Evolutionary conservation across 371 early-diverging fungal species (phyloP), one percentile per base, ranked within the genome.

Genomic region (Mortierella sp.): DNA sequence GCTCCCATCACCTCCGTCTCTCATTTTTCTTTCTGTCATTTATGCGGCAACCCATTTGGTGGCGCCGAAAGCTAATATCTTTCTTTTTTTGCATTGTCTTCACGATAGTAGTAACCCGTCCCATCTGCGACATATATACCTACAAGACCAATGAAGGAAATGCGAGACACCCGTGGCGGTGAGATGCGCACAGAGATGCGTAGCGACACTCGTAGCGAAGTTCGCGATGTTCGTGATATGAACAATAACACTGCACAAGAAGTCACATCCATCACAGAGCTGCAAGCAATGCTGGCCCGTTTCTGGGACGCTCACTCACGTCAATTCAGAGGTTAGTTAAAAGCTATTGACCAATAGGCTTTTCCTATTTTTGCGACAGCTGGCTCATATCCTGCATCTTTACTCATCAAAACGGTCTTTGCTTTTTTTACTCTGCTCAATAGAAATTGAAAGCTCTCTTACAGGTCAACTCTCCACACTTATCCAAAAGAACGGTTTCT

Each of bases 221-320:
- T 65, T 8, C 72, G 72, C 59, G 78, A 78, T 30, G 58, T 70
- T 22, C 79, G 79, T 26, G 79, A 79, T 35, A 75, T 80, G 45
- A 80, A 71, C 45, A 64, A 59, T 32, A 80, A 72, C 37, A 71
- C 80, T 10, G 64, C 80, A 59, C 80, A 80, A 61, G 80, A 80
- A 54, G 75, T 80, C 39, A 80, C 72, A 35, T 80, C 80, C 68
- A 73, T 80, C 45, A 68, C 75, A 43, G 80, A 80, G 22, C 69
- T 80, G 10, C 80, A 80, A 68, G 43, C 80, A 5, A 80, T 80
- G 80, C 75, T 80, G n/a, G 64, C 75, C 20, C 71, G 80, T 52
- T 80, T 80, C 57, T 80, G 80, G 80, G 80, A 80, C 8, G 80
- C 80, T 49, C 80, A 80, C 32, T 80, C 80, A 20, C 68, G 75